Evolutionary conservation across 768 basidiomycete genomes (phyloP).

Genomic region (Strobilomyces confusus): DNA sequence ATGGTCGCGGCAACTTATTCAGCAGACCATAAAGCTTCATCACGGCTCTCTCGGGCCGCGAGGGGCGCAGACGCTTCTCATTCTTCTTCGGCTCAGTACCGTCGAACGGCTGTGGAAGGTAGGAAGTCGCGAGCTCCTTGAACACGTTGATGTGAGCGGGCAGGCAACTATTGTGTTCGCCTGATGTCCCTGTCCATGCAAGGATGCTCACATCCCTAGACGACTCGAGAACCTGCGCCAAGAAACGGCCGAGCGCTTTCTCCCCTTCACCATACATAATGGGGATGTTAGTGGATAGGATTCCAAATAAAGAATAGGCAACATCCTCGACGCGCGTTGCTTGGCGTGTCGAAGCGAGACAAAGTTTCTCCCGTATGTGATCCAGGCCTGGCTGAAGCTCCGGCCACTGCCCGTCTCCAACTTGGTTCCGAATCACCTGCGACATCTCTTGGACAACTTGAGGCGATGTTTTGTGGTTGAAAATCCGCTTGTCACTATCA

Average conservation of each 20-base stretch:
- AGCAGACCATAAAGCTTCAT: not conserved
- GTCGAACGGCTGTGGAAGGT: not conserved
- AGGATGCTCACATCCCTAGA: not conserved
- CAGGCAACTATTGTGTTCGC: not conserved
- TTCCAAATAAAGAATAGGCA: not conserved
- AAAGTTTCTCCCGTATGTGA: not conserved
- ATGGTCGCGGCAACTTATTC: not conserved
- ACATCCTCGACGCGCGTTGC: not conserved
- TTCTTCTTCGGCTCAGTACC: not conserved
- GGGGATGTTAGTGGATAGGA: not conserved
- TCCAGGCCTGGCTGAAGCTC: not conserved
- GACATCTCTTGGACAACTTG: not conserved
- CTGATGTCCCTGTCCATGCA: not conserved
- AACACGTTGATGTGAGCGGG: not conserved
- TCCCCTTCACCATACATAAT: not conserved
- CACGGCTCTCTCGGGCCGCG: not conserved
- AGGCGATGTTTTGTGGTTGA: not conserved
- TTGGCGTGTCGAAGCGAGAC: not conserved
- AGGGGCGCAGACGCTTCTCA: not conserved
- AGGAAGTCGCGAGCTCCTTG: not conserved
- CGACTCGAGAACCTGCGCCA: not conserved
- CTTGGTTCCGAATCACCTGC: not conserved
- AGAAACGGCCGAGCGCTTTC: not conserved
- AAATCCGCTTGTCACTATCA: not conserved
- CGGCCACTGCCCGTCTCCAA: not conserved